Evolutionary conservation across 441 rosid species (phyloP), one percentile per base, ranked within the genome.

Genomic region (Pelargonium australe): DNA sequence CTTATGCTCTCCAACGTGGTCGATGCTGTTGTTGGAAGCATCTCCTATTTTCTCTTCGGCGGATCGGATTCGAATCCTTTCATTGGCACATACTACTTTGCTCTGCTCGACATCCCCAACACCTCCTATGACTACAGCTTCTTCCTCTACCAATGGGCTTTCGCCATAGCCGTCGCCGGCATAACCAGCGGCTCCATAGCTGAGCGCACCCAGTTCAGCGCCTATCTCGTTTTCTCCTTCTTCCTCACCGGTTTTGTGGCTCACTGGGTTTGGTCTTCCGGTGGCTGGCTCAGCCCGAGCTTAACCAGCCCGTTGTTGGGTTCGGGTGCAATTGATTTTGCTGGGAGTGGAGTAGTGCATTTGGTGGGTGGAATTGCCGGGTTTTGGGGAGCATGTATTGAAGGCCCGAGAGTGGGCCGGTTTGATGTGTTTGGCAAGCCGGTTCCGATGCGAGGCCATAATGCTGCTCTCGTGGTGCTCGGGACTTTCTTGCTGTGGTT

Each of bases 91-190:
- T 73, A 65, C 55, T 84, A 57, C 85, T 87, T 89, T 71, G 91
- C 87, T 68, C 87, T 87, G 28, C 77, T 68, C 57, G 81, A 85
- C 44, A 69, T 89, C 14, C 96, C 92, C 0, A 72, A 66, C 12
- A 20, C 61, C 58, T 10, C 78, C 0, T 85, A 74, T 47, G 93
- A 87, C 70, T 89, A 89, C 28, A 80, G 86, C 19, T 75, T 58
- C 68, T 89, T 91, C 55, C 91, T 91, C 25, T 91, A 84, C 76
- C 97, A 91, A 66, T 91, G 93, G 91, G 93, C 93, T 37, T 91
- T 91, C 40, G 95, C 97, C 19, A 89, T 86, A 3, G 92, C 95
- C 0, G 93, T 82, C 49, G 95, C 93, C 14, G 93, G 97, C 9
- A 89, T 89, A 67, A 89, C 95, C 0, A 87, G 93, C 37, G 93